These are phyloP conservation scores for Fagopyrum homotropicum DNA, from an alignment of 148 eudicot species.

Conservation along the genomic window DNA sequence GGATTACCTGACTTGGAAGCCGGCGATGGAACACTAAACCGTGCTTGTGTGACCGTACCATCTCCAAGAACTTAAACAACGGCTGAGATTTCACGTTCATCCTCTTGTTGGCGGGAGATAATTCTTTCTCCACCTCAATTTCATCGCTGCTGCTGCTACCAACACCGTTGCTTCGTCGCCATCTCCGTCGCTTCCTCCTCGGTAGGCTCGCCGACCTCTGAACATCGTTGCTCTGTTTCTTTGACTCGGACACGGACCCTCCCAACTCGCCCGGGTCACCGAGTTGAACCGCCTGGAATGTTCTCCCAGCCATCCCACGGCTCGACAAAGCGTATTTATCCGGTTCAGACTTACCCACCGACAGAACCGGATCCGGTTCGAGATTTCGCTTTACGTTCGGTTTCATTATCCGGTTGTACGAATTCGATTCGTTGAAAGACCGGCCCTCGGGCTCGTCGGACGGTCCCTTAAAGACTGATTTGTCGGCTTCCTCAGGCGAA, in stretches of 20 bases:
- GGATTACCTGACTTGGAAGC: slow-evolving; percentile 41
- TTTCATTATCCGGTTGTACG: background rate
- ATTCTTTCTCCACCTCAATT: slow-evolving; percentile 18
- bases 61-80: slow-evolving; percentile 39
- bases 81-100: slow-evolving; percentile 22
- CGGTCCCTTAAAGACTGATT: background rate
- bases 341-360: slow-evolving; percentile 19
- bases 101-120: slow-evolving; percentile 14
- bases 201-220: slow-evolving; percentile 50
- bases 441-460: slow-evolving; percentile 10
- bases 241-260: slow-evolving; percentile 32
- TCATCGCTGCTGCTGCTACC: slow-evolving; percentile 20
- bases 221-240: slow-evolving; percentile 39
- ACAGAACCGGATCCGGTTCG: slow-evolving; percentile 14
- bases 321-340: slow-evolving; percentile 26
- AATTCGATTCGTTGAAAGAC: slow-evolving; percentile 14
- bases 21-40: slow-evolving; percentile 42
- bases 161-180: slow-evolving; percentile 16
- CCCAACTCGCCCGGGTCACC: slow-evolving; percentile 31
- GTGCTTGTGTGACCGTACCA: slow-evolving; percentile 24
- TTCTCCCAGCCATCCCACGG: slow-evolving; percentile 28
- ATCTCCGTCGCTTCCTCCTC: slow-evolving; percentile 28
- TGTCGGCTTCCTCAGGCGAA: slow-evolving; percentile 10
- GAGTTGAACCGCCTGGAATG: slow-evolving; percentile 17
- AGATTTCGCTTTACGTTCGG: background rate